A percentile compares a stretch with the other conserved stretches of the same genome.
These are phyloP conservation scores for Saccharomyces hybrid DNA, from an alignment of 1,139 yeast species.

Conservation along the genomic window DNA sequence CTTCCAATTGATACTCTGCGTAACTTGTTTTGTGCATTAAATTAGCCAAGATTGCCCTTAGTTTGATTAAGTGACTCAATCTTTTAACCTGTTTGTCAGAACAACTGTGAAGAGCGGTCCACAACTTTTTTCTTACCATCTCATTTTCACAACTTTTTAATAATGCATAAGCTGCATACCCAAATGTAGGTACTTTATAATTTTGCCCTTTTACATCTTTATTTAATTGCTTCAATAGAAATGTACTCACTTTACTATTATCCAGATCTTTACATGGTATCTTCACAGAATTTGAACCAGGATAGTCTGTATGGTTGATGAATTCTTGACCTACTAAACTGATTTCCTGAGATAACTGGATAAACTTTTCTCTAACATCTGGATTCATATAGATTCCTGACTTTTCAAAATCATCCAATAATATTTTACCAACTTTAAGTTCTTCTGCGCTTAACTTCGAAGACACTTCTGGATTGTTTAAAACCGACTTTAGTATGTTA, in stretches of 20 bases:
- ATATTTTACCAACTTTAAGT: slow-evolving; percentile 67
- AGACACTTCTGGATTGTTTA: slow-evolving; percentile 39
- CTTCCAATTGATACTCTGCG: slow-evolving; percentile 75
- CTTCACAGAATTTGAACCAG: slow-evolving; percentile 15
- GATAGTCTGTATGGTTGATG: slow-evolving; percentile 33
- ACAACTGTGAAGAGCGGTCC: slow-evolving; percentile 66
- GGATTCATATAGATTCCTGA: slow-evolving; percentile 82
- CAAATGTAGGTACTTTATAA: slow-evolving; percentile 58
- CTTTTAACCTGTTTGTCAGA: slow-evolving; percentile 48
- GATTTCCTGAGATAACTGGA: slow-evolving; percentile 71
- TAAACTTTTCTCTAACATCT: slow-evolving; percentile 59
- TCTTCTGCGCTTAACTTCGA: slow-evolving; percentile 58
- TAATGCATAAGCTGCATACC: slow-evolving; percentile 59
- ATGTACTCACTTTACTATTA: slow-evolving; percentile 18
- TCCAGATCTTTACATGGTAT: slow-evolving; percentile 17
- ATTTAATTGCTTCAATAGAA: slow-evolving; percentile 24
- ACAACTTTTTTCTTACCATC: slow-evolving; percentile 54
- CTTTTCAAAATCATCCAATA: slow-evolving; percentile 78
- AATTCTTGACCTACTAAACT: slow-evolving; percentile 80
- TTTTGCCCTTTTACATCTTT: slow-evolving; percentile 28
- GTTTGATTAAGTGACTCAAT: slow-evolving; percentile 52
- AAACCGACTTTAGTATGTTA: slow-evolving; percentile 47
- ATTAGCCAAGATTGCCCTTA: slow-evolving; percentile 64
- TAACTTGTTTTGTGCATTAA: slow-evolving; percentile 67
- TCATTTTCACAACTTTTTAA: slow-evolving; percentile 53